Evolutionary conservation across 345 rosid species (phyloP), one percentile per base, ranked within the genome.

Genomic region (Citrus medica): DNA sequence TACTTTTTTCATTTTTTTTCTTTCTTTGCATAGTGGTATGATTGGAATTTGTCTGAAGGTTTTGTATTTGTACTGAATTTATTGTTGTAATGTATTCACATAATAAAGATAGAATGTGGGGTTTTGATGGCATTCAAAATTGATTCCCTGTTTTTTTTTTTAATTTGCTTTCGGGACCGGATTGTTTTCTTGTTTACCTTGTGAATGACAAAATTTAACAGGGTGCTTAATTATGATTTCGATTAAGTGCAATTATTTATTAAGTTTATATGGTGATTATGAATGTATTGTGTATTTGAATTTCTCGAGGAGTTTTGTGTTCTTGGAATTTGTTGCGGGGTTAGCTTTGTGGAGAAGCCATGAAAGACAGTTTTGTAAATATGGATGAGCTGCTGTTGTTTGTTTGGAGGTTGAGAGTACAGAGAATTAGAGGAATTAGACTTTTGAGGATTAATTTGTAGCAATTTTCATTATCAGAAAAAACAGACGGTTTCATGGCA

Each of bases 321-420:
- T 59, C 37, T 17, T 62, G 38, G 4, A 40, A 69, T 70, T 53
- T 78, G 80, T 2, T 56, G 51, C 7, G 30, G 32, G 21, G 69
- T 63, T 24, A 85, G 70, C 28, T 10, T 53, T 9, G 80, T 51
- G 3, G 80, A 82, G 80, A 79, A 82, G 67, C 85, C 87, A 33
- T 82, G 79, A 59, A 79, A 82, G 8, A 77, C 79, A 4, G 81
- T 69, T 35, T 66, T 61, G n/a, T 73, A 85, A 12, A 75, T 16
- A 59, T 85, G 74, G 71, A 70, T 55, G 35, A 84, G 9, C 8
- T 38, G 42, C 1, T 38, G 42, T 38, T 61, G 25, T 6, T 6
- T 55, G 1, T 59, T 21, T 48, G 22, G 59, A 40, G 13, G 46
- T 9, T 40, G 46, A 40, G 13, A 40, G n/a, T 24, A 7, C 2